Evolutionary conservation across 1,284 basidiomycete genomes (phyloP), one percentile per base, ranked within the genome.

Genomic region (Tranzscheliella williamsii): DNA sequence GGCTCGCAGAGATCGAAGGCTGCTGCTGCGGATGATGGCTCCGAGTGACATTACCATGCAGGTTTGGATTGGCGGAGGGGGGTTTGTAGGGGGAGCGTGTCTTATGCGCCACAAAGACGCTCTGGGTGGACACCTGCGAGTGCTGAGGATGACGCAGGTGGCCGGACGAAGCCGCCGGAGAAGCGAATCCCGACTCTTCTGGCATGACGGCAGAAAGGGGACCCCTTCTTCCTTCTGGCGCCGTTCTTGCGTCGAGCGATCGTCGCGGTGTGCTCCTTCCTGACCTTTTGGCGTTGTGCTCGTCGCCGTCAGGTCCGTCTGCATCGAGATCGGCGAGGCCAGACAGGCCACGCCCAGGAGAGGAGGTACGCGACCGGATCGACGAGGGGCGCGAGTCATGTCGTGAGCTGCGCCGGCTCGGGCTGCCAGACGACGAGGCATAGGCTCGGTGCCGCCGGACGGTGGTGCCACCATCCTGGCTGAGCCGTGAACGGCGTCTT

Each of bases 41-140:
- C n/a, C 64, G 58, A 37, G 39, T 24, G 5, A 44, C 35, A 21
- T 36, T 38, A 5, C 56, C 57, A 36, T 64, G 63, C 24, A 73
- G 45, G 6, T 56, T 33, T n/a, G 63, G 46, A 22, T 67, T 71
- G 13, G 70, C 61, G 12, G 70, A 73, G 36, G 71, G 71, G 7
- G 71, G 69, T n/a, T 69, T 61, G 42, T 69, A 73, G 5, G 63
- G 62, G 30, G 70, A 61, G 5, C 71, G 52, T 13, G 67, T 47
- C 30, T 65, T 67, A 55, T 73, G 70, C 8, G 70, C 71, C 1
- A 72, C 63, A 44, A 73, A 73, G 31, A 72, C 44, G 44, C 66
- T 70, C 30, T 61, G 60, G 4, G 53, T 40, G 17, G 40, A 21
- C 15, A 52, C 45, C 3, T 52, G 45, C 8, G 45, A 54, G 17